Base-by-base conservation (phyloP, 306 rosid genomes). In the Pueraria montana region DNA sequence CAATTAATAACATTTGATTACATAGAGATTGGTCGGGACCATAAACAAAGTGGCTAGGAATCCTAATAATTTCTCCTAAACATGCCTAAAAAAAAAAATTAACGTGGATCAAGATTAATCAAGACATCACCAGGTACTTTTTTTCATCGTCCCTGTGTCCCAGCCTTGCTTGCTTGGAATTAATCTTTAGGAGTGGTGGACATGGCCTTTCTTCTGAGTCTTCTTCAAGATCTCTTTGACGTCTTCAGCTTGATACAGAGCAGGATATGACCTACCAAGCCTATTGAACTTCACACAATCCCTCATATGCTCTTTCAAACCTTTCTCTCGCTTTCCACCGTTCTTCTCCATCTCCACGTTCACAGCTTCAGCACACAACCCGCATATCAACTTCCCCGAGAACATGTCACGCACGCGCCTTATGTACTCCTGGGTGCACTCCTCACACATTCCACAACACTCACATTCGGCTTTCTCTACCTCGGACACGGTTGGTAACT, bases 381-480 rank as follows among this genome's bases (percentile, higher is more conserved):
- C 92, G 7, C 94, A 92, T 13, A 92, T 81, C 2, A 89, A 38
- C 62, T 81, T 90, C 65, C 94, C 92, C 1, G 26, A 84, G 79
- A 77, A 90, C 88, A 76, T 85, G 63, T 66, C 43, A 0, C 88
- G 82, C 17, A 87, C 85, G 4, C 78, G 21, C 18, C 45, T 14
- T 5, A 86, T 81, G 91, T 92, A 92, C 70, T 87, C 92, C 0
- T 13, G 27, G 0, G 86, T 89, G 90, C 89, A 90, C 78, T 92
- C 92, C 61, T 92, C 97, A 0, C 79, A 83, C 90, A 89, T 72
- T 65, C 85, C 94, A 5, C 97, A 92, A 49, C 97, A 92, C 88
- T 92, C 94, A 45, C 97, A 90, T n/a, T 74, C 73, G 4, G 86
- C 93, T 13, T 72, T 82, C 27, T 87, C 89, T 2, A 76, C 89